These are phyloP conservation scores for Neopestalotiopsis rosae DNA, from an alignment of 2,329 filamentous ascomycete genomes.

Conservation along the genomic window DNA sequence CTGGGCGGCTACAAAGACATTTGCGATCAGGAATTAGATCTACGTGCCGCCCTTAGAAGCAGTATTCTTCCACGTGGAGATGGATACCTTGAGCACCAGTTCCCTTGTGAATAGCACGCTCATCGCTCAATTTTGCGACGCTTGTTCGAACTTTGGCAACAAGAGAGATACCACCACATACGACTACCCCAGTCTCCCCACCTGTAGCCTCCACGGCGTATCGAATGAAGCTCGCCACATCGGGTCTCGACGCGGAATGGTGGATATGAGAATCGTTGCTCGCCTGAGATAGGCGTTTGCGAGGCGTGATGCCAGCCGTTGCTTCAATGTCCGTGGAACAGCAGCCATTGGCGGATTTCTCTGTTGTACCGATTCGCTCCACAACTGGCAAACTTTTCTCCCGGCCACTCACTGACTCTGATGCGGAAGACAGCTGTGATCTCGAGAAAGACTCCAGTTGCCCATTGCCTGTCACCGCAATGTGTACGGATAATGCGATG, in stretches of 20 bases:
- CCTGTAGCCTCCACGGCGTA: conserved; percentile 60
- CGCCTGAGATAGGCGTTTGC: conserved; percentile 26
- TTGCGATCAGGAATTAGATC: not conserved
- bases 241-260: conserved; percentile 52
- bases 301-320: conserved; percentile 5
- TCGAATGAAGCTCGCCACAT: conserved; percentile 58
- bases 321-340: conserved; percentile 11
- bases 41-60: conserved; percentile 43
- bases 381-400: conserved; percentile 30
- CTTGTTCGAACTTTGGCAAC: conserved; percentile 60
- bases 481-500: conserved; percentile 56
- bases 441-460: conserved; percentile 29
- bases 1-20: not conserved
- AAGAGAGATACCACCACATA: conserved; percentile 63
- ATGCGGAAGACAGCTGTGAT: conserved; percentile 22
- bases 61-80: conserved; percentile 66
- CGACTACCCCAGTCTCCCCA: conserved; percentile 66
- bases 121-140: conserved; percentile 61
- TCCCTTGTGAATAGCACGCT: conserved; percentile 68
- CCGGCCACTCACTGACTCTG: conserved; percentile 22
- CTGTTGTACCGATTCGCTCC: conserved; percentile 21
- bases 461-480: conserved; percentile 55
- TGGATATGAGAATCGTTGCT: conserved; percentile 48
- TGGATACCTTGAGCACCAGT: conserved; percentile 68
- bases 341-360: conserved; percentile 30